phyloP scores from a whole-genome alignment of 2,329 filamentous ascomycete species.

The Aspergillus persii region DNA sequence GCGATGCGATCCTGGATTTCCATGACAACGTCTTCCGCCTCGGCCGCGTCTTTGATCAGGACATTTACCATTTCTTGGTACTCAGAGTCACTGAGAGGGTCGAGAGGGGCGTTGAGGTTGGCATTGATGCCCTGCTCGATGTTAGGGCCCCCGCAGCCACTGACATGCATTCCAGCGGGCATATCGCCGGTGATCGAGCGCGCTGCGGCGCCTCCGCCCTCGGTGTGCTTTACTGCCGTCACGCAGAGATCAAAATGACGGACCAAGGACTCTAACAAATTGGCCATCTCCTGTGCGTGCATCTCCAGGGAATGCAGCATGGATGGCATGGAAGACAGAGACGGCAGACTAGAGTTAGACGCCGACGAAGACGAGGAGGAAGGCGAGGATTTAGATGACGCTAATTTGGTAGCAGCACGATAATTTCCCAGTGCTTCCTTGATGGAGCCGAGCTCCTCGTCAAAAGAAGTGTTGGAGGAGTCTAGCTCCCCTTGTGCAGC shows the following conservation, averaged over 20 bases:
- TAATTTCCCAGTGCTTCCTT: conserved; percentile 55
- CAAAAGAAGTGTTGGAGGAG: conserved; percentile 62
- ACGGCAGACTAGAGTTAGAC: conserved; percentile 34
- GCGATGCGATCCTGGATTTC: conserved; percentile 72
- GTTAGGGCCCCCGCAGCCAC: conserved; percentile 30
- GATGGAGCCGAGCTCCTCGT: conserved; percentile 67
- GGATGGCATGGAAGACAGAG: conserved; percentile 47
- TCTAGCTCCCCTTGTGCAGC: conserved; percentile 58
- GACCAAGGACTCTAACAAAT: conserved; percentile 74
- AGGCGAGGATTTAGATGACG: conserved; percentile 37
- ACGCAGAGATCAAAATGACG: conserved; percentile 92
- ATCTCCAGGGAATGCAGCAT: conserved; percentile 64
- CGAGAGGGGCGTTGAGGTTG: conserved; percentile 50
- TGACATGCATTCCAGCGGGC: conserved; percentile 49
- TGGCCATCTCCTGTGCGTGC: conserved; percentile 79
- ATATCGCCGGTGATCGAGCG: conserved; percentile 65
- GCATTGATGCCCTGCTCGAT: conserved; percentile 33
- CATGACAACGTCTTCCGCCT: conserved; percentile 61
- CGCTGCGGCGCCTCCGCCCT: conserved; percentile 71
- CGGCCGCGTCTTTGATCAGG: conserved; percentile 56
- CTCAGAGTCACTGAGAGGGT: conserved; percentile 73
- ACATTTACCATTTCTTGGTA: conserved; percentile 80
- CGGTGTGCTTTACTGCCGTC: conserved; percentile 84
- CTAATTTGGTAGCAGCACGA: conserved; percentile 37
- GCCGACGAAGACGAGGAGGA: conserved; percentile 33